Percentiles rank a stretch among this genome's conserved stretches.
Evolutionary conservation across 1,284 basidiomycete species (phyloP).

Genomic region (Boletus sp.): DNA sequence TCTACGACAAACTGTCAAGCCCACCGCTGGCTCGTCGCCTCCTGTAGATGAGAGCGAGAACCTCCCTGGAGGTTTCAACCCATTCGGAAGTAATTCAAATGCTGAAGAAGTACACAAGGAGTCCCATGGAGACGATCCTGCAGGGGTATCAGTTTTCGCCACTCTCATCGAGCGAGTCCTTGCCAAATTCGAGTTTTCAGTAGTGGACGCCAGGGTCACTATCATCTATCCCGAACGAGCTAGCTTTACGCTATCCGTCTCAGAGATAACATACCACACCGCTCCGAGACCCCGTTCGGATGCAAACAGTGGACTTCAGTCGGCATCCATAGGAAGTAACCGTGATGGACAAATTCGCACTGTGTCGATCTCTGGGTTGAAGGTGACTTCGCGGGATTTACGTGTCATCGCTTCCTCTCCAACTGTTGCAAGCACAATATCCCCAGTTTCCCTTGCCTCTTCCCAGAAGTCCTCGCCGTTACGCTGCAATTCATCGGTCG

Average conservation of each 20-base stretch:
- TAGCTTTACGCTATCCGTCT: constrained; percentile 56
- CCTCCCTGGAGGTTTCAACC: constrained; percentile 66
- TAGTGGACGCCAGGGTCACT: constrained; percentile 63
- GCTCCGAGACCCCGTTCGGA: constrained; percentile 10
- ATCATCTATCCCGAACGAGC: constrained; percentile 58
- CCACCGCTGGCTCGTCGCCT: constrained; percentile 34
- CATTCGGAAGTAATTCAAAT: constrained; percentile 40
- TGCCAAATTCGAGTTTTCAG: constrained; percentile 77
- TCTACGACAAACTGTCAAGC: constrained; percentile 66
- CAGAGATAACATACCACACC: constrained; percentile 56
- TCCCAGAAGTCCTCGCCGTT: constrained; percentile 23
- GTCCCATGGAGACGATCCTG: constrained; percentile 50
- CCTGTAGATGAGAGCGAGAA: constrained; percentile 36
- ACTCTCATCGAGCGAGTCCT: constrained; percentile 80
- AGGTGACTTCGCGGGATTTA: constrained; percentile 42
- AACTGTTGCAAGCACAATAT: constrained; percentile 18
- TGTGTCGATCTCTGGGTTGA: constrained; percentile 49
- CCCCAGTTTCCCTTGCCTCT: constrained; percentile 21
- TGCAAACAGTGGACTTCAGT: constrained; percentile 18
- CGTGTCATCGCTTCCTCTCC: constrained; percentile 27
- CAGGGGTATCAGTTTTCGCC: constrained; percentile 80
- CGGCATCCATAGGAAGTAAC: constrained; percentile 25
- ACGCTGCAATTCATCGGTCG: constrained; percentile 29
- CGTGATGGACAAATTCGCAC: constrained; percentile 34
- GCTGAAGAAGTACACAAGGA: constrained; percentile 33